Conservation (phyloP, 83 land plant species). For the Picea mariana region DNA sequence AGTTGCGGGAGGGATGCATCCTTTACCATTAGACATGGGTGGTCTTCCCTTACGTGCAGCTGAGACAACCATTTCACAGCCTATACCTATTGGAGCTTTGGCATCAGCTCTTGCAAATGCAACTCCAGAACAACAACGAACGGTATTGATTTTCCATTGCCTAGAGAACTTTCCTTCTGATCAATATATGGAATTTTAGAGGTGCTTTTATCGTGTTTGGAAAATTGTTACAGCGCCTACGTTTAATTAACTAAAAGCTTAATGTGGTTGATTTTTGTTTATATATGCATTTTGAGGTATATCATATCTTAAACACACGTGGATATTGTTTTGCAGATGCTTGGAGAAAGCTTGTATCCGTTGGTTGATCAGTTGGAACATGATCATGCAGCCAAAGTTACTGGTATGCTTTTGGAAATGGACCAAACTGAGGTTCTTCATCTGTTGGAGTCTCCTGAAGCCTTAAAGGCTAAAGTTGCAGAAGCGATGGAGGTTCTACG, state of each 20-base stretch:
- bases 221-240: not conserved
- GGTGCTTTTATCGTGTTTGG: not conserved
- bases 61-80: conserved; percentile 54
- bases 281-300: not conserved
- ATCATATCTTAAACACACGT: not conserved
- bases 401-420: conserved; percentile 36
- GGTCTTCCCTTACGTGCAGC: conserved; percentile 56
- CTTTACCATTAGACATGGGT: no score
- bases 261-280: not conserved
- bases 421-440: conserved; percentile 76
- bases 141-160: conserved; percentile 34
- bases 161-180: not conserved
- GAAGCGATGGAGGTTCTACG: conserved; percentile 83
- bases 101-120: conserved; percentile 91
- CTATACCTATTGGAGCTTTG: conserved; percentile 68
- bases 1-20: not conserved
- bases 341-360: conserved; percentile 79
- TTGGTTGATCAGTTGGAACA: conserved; percentile 74
- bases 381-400: conserved; percentile 77
- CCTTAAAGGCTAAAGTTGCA: conserved; percentile 74
- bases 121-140: conserved; percentile 78
- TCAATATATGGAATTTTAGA: not conserved
- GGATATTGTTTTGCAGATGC: conserved; percentile 44
- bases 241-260: not conserved
- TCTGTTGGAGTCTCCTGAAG: conserved; percentile 76